phyloP scores from a whole-genome alignment of 805 yeast genomes.

The Tetrapisispora nanseiensis region DNA sequence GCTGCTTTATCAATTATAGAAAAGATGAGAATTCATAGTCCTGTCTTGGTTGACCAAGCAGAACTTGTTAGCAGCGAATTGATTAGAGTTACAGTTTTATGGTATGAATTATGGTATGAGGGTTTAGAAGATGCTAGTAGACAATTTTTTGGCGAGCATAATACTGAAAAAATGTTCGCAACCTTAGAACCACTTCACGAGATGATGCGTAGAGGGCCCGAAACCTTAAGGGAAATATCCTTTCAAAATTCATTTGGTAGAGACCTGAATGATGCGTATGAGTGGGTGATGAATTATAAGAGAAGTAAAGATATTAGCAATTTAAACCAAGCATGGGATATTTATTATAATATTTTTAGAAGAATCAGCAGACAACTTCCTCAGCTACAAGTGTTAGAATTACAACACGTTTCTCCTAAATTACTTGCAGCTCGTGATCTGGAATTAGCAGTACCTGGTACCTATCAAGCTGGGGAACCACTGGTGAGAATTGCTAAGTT shows the following conservation, averaged over 20 bases:
- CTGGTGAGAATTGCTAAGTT: conserved; percentile 62
- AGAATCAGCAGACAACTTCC: conserved; percentile 84
- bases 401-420: conserved; percentile 91
- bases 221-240: conserved; percentile 84
- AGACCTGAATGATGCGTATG: conserved; percentile 84
- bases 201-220: conserved; percentile 78
- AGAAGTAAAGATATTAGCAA: conserved; percentile 79
- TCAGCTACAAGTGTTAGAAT: conserved; percentile 72
- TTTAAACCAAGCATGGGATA: conserved; percentile 95
- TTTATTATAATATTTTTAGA: conserved; percentile 87
- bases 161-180: conserved; percentile 88
- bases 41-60: conserved; percentile 80
- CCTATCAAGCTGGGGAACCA: conserved; percentile 77
- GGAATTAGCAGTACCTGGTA: conserved; percentile 88
- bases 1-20: conserved; percentile 90
- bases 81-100: conserved; percentile 86
- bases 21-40: conserved; percentile 82
- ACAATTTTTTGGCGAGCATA: conserved; percentile 85
- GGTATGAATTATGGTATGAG: conserved; percentile 98
- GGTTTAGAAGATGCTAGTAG: conserved; percentile 95
- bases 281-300: conserved; percentile 82
- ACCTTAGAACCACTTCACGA: conserved; percentile 83
- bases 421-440: conserved; percentile 67
- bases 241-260: conserved; percentile 90
- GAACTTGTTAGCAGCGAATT: conserved; percentile 89